phyloP scores from a whole-genome alignment of 768 basidiomycete species.

The Xanthoconium purpureum region DNA sequence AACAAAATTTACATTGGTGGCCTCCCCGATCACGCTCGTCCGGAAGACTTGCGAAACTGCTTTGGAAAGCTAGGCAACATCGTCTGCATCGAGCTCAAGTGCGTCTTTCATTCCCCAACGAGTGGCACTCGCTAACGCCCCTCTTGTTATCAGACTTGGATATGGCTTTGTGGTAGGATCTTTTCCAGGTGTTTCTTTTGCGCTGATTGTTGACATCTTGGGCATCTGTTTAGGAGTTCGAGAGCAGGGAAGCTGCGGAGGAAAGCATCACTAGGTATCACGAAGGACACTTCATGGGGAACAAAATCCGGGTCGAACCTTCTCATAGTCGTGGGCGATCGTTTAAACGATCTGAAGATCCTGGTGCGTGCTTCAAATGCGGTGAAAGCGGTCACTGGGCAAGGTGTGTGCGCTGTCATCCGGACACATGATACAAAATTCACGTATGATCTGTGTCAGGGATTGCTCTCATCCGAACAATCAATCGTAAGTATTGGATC shows the following conservation, averaged over 20 bases:
- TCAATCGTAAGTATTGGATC: slow-evolving; percentile 43
- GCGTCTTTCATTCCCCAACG: slow-evolving; percentile 33
- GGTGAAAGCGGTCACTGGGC: slow-evolving; percentile 89
- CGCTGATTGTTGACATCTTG: not conserved
- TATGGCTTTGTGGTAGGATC: slow-evolving; percentile 85
- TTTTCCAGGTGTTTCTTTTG: not conserved
- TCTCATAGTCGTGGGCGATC: slow-evolving; percentile 82
- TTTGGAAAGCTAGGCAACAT: slow-evolving; percentile 84
- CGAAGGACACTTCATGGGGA: slow-evolving; percentile 89
- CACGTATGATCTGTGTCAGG: slow-evolving; percentile 35
- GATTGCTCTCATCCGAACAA: slow-evolving; percentile 64
- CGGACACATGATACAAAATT: not conserved
- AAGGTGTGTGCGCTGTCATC: slow-evolving; percentile 46
- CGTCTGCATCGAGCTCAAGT: slow-evolving; percentile 80
- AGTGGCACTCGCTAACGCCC: slow-evolving; percentile 11
- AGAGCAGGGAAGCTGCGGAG: slow-evolving; percentile 74
- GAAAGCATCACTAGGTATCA: slow-evolving; percentile 86
- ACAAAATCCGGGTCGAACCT: slow-evolving; percentile 84
- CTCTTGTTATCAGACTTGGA: slow-evolving; percentile 53
- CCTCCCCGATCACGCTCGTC: slow-evolving; percentile 80
- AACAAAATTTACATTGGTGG: slow-evolving; percentile 94
- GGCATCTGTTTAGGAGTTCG: slow-evolving; percentile 64
- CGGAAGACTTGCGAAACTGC: slow-evolving; percentile 81
- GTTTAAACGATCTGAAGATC: slow-evolving; percentile 79
- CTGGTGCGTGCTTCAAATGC: slow-evolving; percentile 86